Evolutionary conservation across 129 eudicot genomes (phyloP), one percentile per base, ranked within the genome.

Genomic region (Lactuca saligna): DNA sequence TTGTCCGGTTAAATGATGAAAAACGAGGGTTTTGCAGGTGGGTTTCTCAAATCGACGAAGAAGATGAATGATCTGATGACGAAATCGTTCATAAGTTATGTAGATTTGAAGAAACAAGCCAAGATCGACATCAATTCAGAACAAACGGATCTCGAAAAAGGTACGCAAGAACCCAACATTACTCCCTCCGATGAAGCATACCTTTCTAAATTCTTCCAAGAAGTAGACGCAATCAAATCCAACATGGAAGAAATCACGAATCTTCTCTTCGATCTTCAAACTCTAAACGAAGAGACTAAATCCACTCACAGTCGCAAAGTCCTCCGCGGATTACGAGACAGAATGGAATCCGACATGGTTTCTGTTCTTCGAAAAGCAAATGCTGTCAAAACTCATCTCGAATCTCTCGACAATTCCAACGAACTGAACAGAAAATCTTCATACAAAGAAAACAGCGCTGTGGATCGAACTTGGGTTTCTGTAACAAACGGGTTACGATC

Each of bases 11-110:
- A 12, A 46, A 10, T 46, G n/a, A 46, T 12, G 51, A 46, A n/a
- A 46, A 46, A 46, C 12, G 15, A 46, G 10, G 60, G 20, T 17
- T 48, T 72, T 81, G 58, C 85, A 75, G 85, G 83, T 62, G 76
- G 68, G 76, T 57, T 68, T 66, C 51, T 48, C 59, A 10, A 56
- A 63, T 48, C 58, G 48, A 77, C 7, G 31, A 67, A 70, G 49
- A 88, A 81, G 53, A 88, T 92, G 98, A 92, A 92, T 81, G 95
- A 92, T 76, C 79, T 88, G 2, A 88, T 92, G 98, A 88, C 98
- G 1, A 92, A 82, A 57, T 92, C 98, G 54, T 88, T 92, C 66
- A 55, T 83, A 80, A 82, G 80, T 86, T 88, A 92, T 77, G 91
- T 75, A 67, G 98, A 92, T 11, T 72, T 92, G 79, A 92, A 92